Evolutionary conservation across 202 grass and related monocot species (phyloP).

Genomic region (Setaria italica): DNA sequence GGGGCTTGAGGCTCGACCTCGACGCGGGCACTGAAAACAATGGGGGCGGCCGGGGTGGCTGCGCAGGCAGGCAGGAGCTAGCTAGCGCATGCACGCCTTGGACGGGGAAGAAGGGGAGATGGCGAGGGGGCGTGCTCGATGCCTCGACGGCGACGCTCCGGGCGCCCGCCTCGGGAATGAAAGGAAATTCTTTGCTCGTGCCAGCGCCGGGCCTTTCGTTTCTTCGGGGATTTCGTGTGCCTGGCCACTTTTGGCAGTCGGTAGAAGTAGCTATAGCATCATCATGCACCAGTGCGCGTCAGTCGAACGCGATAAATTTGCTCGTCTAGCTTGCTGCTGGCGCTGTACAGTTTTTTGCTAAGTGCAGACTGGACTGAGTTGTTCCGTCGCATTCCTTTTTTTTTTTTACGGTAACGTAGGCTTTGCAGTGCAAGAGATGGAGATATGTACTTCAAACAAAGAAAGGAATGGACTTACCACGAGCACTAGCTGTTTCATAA

Average conservation of each 20-base stretch:
- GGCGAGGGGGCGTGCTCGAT: background rate
- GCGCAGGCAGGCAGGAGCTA: background rate
- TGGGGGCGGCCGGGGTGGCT: background rate
- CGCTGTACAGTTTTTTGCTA: background rate
- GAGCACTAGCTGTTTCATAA: too few species aligned
- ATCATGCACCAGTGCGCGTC: constrained; percentile 16
- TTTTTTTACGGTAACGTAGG: background rate
- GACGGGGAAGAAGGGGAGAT: background rate
- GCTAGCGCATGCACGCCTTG: constrained; percentile 9
- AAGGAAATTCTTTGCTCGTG: constrained; percentile 63
- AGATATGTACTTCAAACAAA: background rate
- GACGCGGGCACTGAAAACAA: constrained; percentile 37
- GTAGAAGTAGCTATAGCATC: background rate
- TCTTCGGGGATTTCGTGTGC: constrained; percentile 45
- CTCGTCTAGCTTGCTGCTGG: background rate
- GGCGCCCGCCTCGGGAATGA: constrained; percentile 47
- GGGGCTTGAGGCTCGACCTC: background rate
- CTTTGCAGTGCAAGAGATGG: background rate
- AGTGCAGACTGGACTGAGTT: background rate
- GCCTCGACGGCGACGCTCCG: background rate
- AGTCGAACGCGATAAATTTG: background rate
- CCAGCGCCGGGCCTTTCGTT: constrained; percentile 43
- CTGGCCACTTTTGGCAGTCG: constrained; percentile 40
- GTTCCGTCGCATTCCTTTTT: background rate
- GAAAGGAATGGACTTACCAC: background rate